Evolutionary conservation across 306 rosid genomes (phyloP), one percentile per base, ranked within the genome.

Genomic region (Alnus rubra): DNA sequence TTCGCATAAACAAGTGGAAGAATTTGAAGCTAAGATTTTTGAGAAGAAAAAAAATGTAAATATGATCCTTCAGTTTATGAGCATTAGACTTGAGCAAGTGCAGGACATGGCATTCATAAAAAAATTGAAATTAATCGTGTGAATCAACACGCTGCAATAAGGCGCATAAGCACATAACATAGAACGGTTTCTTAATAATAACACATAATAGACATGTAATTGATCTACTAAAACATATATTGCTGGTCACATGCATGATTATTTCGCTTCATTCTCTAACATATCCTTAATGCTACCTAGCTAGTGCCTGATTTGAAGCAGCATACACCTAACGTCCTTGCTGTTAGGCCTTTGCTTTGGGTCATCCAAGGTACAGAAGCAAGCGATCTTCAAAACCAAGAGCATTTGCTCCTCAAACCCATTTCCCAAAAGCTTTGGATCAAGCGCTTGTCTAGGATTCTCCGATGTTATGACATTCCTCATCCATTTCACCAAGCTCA

Each of bases 321-420:
- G 37, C 97, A 96, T 96, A 31, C 90, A 85, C 80, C 98, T 88
- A 60, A 91, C 84, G 35, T 96, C 94, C 96, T 96, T 96, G 53
- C 97, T 89, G 72, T 93, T 83, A 58, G 98, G 98, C 81, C 99
- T 93, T 76, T 89, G 90, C 71, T 92, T 96, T 0, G 93, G 98
- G 80, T 93, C 89, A 12, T 93, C 97, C 74, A 84, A 7, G 19
- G 96, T 93, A 86, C 99, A 96, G 78, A 96, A 93, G 86, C 89
- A 88, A 7, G 98, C 99, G 79, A 96, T 91, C 89, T 91, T 93
- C 67, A 93, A 77, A 63, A 87, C 97, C 79, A 96, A 79, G 71
- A 93, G 97, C 99, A 96, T 96, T 54, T 96, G 96, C 10, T 91
- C 96, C 88, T 96, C 96, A 59, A 63, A 90, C 6, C 93, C 97